Evolutionary conservation across 2,329 filamentous ascomycete species (phyloP).

Genomic region (Neonectria punicea): DNA sequence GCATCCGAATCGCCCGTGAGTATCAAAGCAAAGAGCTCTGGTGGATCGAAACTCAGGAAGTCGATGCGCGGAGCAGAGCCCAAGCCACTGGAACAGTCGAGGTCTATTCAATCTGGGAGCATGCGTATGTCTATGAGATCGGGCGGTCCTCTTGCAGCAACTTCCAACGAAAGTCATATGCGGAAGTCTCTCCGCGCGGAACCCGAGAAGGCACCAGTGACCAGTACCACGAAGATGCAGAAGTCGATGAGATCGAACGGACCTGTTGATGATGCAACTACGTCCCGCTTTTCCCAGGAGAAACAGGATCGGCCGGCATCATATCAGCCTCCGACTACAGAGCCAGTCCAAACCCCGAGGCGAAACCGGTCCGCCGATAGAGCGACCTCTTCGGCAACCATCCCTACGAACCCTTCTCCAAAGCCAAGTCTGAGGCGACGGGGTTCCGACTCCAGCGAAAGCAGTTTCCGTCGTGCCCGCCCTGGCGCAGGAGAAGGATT

Average conservation of each 20-base stretch:
- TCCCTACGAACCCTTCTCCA: conserved; percentile 26
- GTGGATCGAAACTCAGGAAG: conserved; percentile 53
- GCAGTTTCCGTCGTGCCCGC: conserved; percentile 80
- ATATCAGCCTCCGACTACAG: conserved; percentile 40
- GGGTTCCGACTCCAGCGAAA: conserved; percentile 76
- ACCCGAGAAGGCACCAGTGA: conserved; percentile 17
- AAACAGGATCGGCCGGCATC: conserved; percentile 43
- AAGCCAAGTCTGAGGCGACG: conserved; percentile 59
- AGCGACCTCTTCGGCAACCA: conserved; percentile 17
- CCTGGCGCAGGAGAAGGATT: conserved; percentile 59
- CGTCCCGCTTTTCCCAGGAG: conserved; percentile 7
- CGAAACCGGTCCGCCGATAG: conserved; percentile 42
- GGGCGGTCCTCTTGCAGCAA: conserved; percentile 13
- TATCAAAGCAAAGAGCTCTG: conserved; percentile 5
- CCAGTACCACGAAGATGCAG: conserved; percentile 32
- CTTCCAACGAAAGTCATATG: conserved; percentile 28
- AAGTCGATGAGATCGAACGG: conserved; percentile 38
- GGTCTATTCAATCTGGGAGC: conserved; percentile 29
- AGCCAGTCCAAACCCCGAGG: conserved; percentile 33
- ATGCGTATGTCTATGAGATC: conserved; percentile 50
- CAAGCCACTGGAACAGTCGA: conserved; percentile 18
- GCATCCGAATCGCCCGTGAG: conserved; percentile 19
- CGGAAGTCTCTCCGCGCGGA: conserved; percentile 38
- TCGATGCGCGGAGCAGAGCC: conserved; percentile 56
- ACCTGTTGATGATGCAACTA: conserved; percentile 16